Evolutionary conservation across 148 eudicot species (phyloP).

Genomic region (Heliosperma pusillum): DNA sequence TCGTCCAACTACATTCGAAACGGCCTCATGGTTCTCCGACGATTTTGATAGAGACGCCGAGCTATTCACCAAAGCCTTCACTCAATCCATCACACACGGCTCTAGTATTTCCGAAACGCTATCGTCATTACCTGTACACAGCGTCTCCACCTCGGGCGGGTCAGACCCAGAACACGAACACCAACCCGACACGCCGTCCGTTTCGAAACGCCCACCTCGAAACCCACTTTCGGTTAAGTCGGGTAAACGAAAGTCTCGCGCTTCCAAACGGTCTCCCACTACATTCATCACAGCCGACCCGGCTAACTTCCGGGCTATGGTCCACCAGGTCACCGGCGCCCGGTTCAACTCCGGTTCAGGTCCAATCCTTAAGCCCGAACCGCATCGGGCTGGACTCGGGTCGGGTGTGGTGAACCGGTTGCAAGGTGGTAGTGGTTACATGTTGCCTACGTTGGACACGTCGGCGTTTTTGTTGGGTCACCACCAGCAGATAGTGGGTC

Average conservation of each 20-base stretch:
- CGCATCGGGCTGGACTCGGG: slow-evolving; percentile 24
- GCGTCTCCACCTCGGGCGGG: slow-evolving; percentile 19
- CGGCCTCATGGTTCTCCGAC: slow-evolving; percentile 59
- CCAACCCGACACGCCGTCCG: slow-evolving; percentile 20
- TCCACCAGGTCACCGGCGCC: slow-evolving; percentile 84
- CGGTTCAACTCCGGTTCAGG: slow-evolving; percentile 23
- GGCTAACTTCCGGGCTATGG: slow-evolving; percentile 75
- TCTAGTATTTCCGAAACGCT: slow-evolving; percentile 15
- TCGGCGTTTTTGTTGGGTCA: slow-evolving; percentile 61
- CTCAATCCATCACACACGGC: slow-evolving; percentile 11
- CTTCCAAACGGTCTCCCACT: slow-evolving; percentile 63
- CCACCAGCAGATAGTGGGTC: slow-evolving; percentile 26
- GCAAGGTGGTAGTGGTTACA: slow-evolving; percentile 25
- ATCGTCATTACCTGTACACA: not conserved
- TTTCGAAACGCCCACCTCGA: slow-evolving; percentile 31
- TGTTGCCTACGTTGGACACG: slow-evolving; percentile 70
- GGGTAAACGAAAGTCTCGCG: slow-evolving; percentile 62
- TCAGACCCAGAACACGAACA: not conserved
- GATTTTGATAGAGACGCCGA: slow-evolving; percentile 50
- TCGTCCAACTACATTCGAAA: slow-evolving; percentile 36
- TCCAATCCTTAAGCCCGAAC: slow-evolving; percentile 62
- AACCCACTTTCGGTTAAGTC: slow-evolving; percentile 28
- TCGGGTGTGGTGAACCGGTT: not conserved
- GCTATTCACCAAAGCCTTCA: slow-evolving; percentile 36
- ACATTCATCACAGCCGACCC: slow-evolving; percentile 76